Base-by-base conservation (phyloP, 352 stramenopile genomes). In the Aphanomyces astaci region DNA sequence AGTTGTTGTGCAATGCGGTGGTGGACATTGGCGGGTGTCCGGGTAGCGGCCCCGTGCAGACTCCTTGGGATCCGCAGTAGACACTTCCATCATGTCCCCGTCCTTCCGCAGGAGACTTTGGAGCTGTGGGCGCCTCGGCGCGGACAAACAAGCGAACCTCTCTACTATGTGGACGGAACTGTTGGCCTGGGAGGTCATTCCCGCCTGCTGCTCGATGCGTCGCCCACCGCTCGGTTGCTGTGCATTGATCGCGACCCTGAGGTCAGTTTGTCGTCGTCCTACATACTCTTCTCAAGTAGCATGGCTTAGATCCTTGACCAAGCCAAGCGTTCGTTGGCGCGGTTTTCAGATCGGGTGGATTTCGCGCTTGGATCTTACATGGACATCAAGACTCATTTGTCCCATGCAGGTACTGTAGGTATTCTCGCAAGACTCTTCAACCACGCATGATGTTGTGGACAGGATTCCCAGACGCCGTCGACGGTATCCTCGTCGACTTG, bases 241-340 rank as follows among this genome's bases (percentile, higher is more conserved):
- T 93, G 85, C 74, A 78, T 93, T 32, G 85, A 93, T 63, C 81
- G 85, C 55, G 85, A 93, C 72, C 81, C 85, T 0, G 79, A 92
- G 64, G 75, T 78, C 9, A 4, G 24, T 66, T 7, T n/a, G 0
- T 48, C 22, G 39, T 19, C 51, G 4, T 45, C 46, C 40, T 32
- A 48, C 49, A 19, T 15, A 9, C 19, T 27, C 3, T 57, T 30
- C 17, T 40, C 24, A 25, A 40, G 27, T 19, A 24, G n/a, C 32
- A 4, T 45, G 24, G 10, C 43, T 27, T 63, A 76, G 66, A 73
- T 93, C 24, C 51, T 74, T 90, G 33, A 73, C 73, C 5, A 78
- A 87, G 55, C 81, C 80, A n/a, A 71, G 67, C 68, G 36, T 66
- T n/a, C 84, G 82, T 32, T 91, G 48, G 56, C 65, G 3, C 71